Evolutionary conservation across 2,329 filamentous ascomycete genomes (phyloP), one percentile per base, ranked within the genome.

Genomic region (Thelonectria olida): DNA sequence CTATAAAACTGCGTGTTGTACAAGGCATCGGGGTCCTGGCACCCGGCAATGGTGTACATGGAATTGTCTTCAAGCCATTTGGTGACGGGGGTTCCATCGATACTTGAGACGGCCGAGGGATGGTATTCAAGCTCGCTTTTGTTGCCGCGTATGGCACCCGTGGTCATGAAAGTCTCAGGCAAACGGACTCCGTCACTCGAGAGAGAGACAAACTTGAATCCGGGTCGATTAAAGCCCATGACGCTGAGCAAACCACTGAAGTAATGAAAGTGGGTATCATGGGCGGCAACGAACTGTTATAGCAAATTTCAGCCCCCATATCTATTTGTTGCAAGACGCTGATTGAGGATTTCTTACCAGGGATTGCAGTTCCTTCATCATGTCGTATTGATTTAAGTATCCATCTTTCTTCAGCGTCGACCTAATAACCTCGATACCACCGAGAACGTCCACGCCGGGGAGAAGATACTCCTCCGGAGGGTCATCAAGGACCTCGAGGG

Each of bases 61-160:
- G 68, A 62, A 13, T 69, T 68, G 27, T 70, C 55, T 54, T 70
- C 58, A 5, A 70, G 54, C 68, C 68, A 70, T 25, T 68, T n/a
- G 2, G 27, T 39, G n/a, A 70, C 41, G 1, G 66, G 64, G 4
- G 47, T 61, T 1, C 41, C 68, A 7, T 70, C 65, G 10, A 70
- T 62, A 22, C 53, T 67, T 17, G 70, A 59, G 22, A 70, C 34
- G 23, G 68, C 64, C 0, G 68, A 70, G 0, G 68, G 66, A 2
- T 41, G 22, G 7, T 73, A 72, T 17, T 62, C 50, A 1, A 70
- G 64, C 3, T 38, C 17, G 5, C 54, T 48, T 19, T 48, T 25
- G 20, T 66, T 63, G 1, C 62, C 68, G 2, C 58, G 55, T 4
- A 6, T 17, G 2, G 57, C 41, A 10, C 66, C 68, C 1, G 36